Base-by-base conservation (phyloP, 257 asterid genomes). In the Jacaranda mimosifolia region DNA sequence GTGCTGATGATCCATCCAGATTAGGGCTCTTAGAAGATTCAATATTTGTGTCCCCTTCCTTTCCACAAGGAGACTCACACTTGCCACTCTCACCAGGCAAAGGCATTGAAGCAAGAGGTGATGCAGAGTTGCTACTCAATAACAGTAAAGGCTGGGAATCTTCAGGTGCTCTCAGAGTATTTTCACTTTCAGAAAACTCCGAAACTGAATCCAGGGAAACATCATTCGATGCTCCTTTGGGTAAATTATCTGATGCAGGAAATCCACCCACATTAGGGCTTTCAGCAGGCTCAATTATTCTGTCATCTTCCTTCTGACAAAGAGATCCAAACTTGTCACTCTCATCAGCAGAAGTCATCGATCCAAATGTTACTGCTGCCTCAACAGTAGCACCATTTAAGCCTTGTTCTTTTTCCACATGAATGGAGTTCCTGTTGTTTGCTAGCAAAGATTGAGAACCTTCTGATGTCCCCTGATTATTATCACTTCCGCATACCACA, bases 131-230 rank as follows among this genome's bases (percentile, higher is more conserved):
- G 56, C 55, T 46, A 39, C 66, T 58, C 3, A 49, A 58, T 45
- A 62, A 77, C 43, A 79, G 84, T 64, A 82, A 65, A 49, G 82
- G 66, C 64, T 32, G 83, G 68, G 87, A 19, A 65, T 38, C 81
- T 63, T 73, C 82, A 43, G 78, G 67, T 43, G 57, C 64, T 70
- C 63, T 49, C 70, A 19, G 71, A 75, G 73, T 46, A 15, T 48
- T 56, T 21, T 55, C 63, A 79, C 38, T 74, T 64, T 76, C 77
- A 72, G 79, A 77, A 78, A 79, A 15, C 80, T 80, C 67, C 13
- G 58, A 38, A 56, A 66, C 65, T 63, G 84, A 79, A 76, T 48
- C 77, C 77, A 59, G 72, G 36, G 82, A 75, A 73, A 38, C 84
- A 51, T 62, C 76, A 21, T 43, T 63, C 35, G 68, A 51, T 56